A percentile compares a stretch with the other conserved stretches of the same genome.
Evolutionary conservation across 2,329 filamentous ascomycete genomes (phyloP).

Genomic region (Colletotrichum zoysiae): DNA sequence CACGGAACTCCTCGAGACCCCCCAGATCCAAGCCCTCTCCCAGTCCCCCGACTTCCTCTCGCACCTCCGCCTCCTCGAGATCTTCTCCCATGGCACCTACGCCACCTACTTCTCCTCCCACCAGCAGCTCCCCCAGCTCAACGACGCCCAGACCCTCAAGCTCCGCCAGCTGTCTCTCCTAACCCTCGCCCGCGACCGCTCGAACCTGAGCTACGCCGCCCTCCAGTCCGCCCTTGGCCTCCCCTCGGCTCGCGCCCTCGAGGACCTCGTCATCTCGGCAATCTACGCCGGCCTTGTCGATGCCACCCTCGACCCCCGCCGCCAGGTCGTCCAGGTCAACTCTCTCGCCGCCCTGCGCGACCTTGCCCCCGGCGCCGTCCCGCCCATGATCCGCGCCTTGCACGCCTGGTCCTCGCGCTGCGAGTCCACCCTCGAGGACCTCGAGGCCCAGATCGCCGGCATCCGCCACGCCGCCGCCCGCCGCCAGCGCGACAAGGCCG

Average conservation of each 20-base stretch:
- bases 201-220: constrained; percentile 78
- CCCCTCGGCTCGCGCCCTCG: constrained; percentile 75
- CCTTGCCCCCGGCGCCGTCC: constrained; percentile 79
- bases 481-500: constrained; percentile 63
- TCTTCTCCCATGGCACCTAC: constrained; percentile 95
- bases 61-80: constrained; percentile 80
- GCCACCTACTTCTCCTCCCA: constrained; percentile 70
- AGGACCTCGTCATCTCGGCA: constrained; percentile 87
- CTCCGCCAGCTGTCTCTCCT: constrained; percentile 92
- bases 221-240: constrained; percentile 78
- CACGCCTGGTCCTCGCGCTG: constrained; percentile 85
- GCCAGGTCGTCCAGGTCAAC: constrained; percentile 80
- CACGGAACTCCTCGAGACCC: constrained; percentile 87
- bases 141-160: constrained; percentile 81
- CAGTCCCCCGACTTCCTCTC: constrained; percentile 69
- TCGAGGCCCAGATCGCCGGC: constrained; percentile 79
- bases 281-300: constrained; percentile 88
- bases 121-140: constrained; percentile 74
- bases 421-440: constrained; percentile 75
- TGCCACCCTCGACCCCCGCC: constrained; percentile 85
- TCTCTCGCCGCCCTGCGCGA: constrained; percentile 90
- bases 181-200: constrained; percentile 77
- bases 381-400: constrained; percentile 76
- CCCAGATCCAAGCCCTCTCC: constrained; percentile 81
- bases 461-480: constrained; percentile 71